Base-by-base conservation (phyloP, 305 asterid species). In the Fraxinus albicans region DNA sequence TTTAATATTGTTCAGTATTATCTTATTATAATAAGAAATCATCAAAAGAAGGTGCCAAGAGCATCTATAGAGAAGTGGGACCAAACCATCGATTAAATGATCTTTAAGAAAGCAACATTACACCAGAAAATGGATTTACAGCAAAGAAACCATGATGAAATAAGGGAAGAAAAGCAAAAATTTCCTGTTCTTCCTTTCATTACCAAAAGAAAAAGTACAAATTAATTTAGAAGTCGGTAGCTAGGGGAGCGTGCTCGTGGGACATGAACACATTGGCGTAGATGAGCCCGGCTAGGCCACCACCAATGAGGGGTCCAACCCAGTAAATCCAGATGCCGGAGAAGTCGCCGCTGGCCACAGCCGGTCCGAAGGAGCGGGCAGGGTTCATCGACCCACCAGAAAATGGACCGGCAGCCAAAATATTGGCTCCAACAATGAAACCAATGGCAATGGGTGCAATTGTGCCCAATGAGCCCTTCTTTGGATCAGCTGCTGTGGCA, bases 351-450 rank as follows among this genome's bases (percentile, higher is more conserved):
- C 91, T 87, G 1, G 89, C 95, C 8, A 92, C 93, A 0, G 98
- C 98, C 0, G 97, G 98, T 1, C 96, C 97, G 35, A 90, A 90
- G 1, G 98, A 94, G 0, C 97, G 93, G 86, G 98, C 98, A 3
- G 98, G 98, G 92, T 94, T 94, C 98, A 94, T 94, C 35, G 98
- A 94, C 9, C 98, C 97, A 1, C 98, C 98, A 35, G 97, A 94
- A 89, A 94, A 94, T 3, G 97, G 95, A 55, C 98, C 98, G 6
- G 97, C 97, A 8, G 97, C 98, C 88, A 94, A 86, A 31, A 94
- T 94, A 82, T 94, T 94, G 84, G 98, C 97, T 0, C 98, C 96
- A 1, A 94, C 98, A 10, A 94, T 90, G 92, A 94, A 91, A 1
- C 98, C 98, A 23, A 94, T 94, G 73, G 97, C 98, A 8, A 94